Conservation (phyloP, 192 early-diverging fungal species). For the Entomortierella chlamydospora region DNA sequence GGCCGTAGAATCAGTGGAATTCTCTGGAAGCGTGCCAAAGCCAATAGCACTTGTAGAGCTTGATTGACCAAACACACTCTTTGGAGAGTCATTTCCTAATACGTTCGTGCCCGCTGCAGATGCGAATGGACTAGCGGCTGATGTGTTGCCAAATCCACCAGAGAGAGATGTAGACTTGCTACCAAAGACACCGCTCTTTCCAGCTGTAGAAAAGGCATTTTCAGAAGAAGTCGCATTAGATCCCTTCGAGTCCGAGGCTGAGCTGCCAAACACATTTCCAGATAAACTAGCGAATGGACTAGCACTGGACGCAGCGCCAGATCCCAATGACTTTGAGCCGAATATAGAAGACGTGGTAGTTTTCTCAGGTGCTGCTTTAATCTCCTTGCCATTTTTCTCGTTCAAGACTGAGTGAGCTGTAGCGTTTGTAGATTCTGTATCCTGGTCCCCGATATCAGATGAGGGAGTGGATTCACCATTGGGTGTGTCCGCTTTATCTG, state of each 20-base stretch:
- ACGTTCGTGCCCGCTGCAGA: conserved; percentile 22
- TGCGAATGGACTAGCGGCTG: conserved; percentile 38
- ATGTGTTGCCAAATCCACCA: conserved; percentile 38
- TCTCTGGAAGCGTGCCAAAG: neutral
- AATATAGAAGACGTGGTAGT: neutral
- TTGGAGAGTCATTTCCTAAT: conserved; percentile 28
- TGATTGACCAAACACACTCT: conserved; percentile 29
- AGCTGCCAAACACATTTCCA: conserved; percentile 41
- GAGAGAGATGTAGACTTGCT: conserved; percentile 21
- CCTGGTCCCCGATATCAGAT: neutral
- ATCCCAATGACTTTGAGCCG: conserved; percentile 17
- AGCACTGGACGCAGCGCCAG: conserved; percentile 25
- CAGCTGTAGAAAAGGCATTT: conserved; percentile 30
- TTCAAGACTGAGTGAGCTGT: conserved; percentile 1
- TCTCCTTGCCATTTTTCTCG: conserved; percentile 4
- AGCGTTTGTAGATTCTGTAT: conserved; percentile 4
- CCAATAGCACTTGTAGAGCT: conserved; percentile 7
- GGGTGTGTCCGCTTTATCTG: conserved; percentile 3
- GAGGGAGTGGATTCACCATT: neutral
- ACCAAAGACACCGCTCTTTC: conserved; percentile 28
- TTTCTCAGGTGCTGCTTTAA: neutral
- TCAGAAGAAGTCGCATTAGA: conserved; percentile 15
- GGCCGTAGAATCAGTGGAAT: conserved; percentile 26
- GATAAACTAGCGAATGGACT: conserved; percentile 39
- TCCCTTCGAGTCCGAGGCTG: conserved; percentile 19